phyloP scores from a whole-genome alignment of 1,284 basidiomycete species.

The Papiliotrema flavescens region DNA sequence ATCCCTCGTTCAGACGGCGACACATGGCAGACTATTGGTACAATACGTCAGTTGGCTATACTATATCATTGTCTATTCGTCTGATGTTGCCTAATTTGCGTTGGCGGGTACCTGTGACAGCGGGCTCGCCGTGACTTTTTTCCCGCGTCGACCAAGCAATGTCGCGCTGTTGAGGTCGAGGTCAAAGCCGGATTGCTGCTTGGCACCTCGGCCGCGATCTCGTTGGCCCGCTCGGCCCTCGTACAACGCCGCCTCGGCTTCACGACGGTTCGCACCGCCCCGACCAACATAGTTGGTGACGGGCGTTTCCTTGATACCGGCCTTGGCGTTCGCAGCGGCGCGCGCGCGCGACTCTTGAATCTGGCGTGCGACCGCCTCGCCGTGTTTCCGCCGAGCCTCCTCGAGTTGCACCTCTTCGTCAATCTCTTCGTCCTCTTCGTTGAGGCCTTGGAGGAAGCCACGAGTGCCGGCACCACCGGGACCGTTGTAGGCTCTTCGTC shows the following conservation, averaged over 20 bases:
- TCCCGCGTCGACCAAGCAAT: conserved; percentile 60
- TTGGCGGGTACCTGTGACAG: conserved; percentile 15
- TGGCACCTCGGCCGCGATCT: conserved; percentile 53
- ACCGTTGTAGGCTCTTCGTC: conserved; percentile 72
- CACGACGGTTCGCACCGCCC: conserved; percentile 50
- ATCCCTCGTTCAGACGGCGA: too few species aligned
- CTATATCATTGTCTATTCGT: too few species aligned
- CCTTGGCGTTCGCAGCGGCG: conserved; percentile 47
- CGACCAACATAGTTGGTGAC: conserved; percentile 50
- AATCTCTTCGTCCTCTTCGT: conserved; percentile 82
- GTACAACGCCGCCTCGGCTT: conserved; percentile 53
- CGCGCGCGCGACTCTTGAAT: conserved; percentile 47
- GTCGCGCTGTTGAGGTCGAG: conserved; percentile 80
- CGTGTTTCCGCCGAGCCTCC: conserved; percentile 55
- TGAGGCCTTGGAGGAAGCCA: conserved; percentile 78
- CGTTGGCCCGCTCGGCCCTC: conserved; percentile 73
- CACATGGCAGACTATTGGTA: too few species aligned
- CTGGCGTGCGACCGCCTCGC: conserved; percentile 49
- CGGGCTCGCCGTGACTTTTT: conserved; percentile 33
- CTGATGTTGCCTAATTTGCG: conserved; percentile 1
- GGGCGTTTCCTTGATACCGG: conserved; percentile 48
- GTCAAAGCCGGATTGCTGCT: conserved; percentile 58
- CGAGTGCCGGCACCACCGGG: conserved; percentile 71
- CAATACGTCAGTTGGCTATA: too few species aligned
- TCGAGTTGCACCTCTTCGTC: conserved; percentile 55